These are phyloP conservation scores for Pichia nakasei DNA, from an alignment of 805 yeast species.

Conservation along the genomic window DNA sequence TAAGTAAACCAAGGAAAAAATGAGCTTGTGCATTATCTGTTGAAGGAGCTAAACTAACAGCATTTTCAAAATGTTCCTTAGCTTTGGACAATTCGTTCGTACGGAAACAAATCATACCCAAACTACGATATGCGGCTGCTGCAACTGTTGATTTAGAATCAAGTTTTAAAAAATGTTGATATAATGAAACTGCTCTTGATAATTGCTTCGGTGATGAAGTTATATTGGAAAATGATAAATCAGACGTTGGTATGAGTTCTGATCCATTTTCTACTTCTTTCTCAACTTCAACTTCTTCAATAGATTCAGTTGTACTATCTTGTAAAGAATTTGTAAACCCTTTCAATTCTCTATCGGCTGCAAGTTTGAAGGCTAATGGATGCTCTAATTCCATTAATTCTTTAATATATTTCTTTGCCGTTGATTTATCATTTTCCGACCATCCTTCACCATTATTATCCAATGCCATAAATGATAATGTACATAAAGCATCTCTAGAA, in stretches of 20 bases:
- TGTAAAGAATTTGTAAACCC: constrained; percentile 1
- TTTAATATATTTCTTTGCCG: constrained; percentile 55
- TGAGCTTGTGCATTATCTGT: constrained; percentile 67
- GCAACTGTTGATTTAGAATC: constrained; percentile 53
- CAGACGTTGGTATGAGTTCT: constrained; percentile 19
- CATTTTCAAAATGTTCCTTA: constrained; percentile 48
- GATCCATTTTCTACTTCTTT: constrained; percentile 22
- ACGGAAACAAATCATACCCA: constrained; percentile 56
- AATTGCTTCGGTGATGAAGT: constrained; percentile 9
- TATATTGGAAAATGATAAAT: constrained; percentile 5
- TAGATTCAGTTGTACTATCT: background rate
- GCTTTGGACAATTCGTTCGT: constrained; percentile 44
- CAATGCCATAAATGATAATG: constrained; percentile 61
- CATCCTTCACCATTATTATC: constrained; percentile 22
- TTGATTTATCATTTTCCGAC: constrained; percentile 44
- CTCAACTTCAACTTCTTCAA: constrained; percentile 12
- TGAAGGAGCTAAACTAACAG: constrained; percentile 52
- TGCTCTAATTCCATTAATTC: constrained; percentile 52
- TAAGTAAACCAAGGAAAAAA: constrained; percentile 65
- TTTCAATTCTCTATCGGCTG: constrained; percentile 62
- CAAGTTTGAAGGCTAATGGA: constrained; percentile 66
- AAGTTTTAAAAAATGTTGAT: constrained; percentile 45
- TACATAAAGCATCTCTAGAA: constrained; percentile 68
- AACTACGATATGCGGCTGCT: constrained; percentile 61
- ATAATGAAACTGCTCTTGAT: constrained; percentile 50